A percentile compares a stretch with the other conserved stretches of the same genome.
Evolutionary conservation across 306 rosid genomes (phyloP).

Genomic region (Trifolium fragiferum): DNA sequence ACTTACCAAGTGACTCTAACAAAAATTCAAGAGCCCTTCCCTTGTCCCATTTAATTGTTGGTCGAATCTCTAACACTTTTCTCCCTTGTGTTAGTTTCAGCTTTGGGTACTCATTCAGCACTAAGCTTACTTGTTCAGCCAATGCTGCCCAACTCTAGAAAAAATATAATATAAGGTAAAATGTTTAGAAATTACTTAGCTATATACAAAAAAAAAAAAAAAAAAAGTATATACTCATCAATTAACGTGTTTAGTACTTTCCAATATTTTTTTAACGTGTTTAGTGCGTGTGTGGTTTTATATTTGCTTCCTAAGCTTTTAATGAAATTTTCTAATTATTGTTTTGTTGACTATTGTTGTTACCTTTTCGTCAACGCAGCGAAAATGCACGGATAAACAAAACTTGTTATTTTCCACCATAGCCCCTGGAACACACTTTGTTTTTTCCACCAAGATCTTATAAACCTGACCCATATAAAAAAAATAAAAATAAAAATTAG

Average conservation of each 20-base stretch:
- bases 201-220: conserved; percentile 3
- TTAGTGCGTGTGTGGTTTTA: neutral
- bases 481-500: neutral
- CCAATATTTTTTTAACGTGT: neutral
- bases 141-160: conserved; percentile 73
- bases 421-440: conserved; percentile 72
- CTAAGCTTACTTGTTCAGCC: conserved; percentile 71
- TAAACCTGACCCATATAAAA: conserved; percentile 54
- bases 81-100: conserved; percentile 75
- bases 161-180: neutral
- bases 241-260: neutral
- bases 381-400: conserved; percentile 91
- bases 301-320: neutral
- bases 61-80: conserved; percentile 89
- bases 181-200: neutral
- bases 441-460: conserved; percentile 69
- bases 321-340: conserved; percentile 10
- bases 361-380: conserved; percentile 93
- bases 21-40: conserved; percentile 96
- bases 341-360: conserved; percentile 8
- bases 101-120: conserved; percentile 70
- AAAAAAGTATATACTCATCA: neutral
- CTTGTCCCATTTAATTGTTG: conserved; percentile 94
- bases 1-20: conserved; percentile 76
- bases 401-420: conserved; percentile 89